A percentile compares a stretch with the other conserved stretches of the same genome.
Evolutionary conservation across 305 asterid genomes (phyloP).

Genomic region (Solanum hybrid): DNA sequence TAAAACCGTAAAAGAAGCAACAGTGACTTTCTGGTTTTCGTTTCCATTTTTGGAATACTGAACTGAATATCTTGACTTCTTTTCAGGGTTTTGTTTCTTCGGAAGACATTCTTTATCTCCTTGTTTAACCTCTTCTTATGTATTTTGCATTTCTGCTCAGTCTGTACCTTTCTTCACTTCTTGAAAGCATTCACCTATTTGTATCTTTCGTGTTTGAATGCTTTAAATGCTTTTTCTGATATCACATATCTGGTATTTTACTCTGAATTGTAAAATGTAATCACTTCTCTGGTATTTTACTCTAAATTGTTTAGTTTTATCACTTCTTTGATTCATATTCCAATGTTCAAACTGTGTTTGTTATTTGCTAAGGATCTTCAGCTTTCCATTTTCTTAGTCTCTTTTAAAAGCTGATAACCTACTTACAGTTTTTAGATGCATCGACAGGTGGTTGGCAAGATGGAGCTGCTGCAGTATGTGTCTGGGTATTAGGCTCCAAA

Average conservation of each 20-base stretch:
- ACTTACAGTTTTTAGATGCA: constrained; percentile 11
- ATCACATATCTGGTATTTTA: not conserved
- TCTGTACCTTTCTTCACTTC: not conserved
- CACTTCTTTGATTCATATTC: not conserved
- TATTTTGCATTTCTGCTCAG: not conserved
- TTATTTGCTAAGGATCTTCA: not conserved
- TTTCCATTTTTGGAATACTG: not conserved
- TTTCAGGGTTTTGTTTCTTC: not conserved
- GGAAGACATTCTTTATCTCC: not conserved
- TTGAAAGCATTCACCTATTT: not conserved
- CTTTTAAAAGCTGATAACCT: not conserved
- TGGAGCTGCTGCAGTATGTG: constrained; percentile 91
- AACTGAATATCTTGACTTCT: not conserved
- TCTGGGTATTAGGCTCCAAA: constrained; percentile 68
- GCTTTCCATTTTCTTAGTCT: not conserved
- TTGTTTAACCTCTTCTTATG: not conserved
- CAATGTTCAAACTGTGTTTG: not conserved
- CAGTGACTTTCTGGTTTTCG: not conserved
- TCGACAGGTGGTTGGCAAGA: constrained; percentile 83
- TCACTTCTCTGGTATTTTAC: not conserved
- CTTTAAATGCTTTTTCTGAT: not conserved
- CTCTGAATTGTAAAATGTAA: not conserved
- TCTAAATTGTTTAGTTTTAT: not conserved
- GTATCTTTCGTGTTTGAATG: not conserved
- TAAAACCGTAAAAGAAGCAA: not conserved